Percentiles rank a stretch among this genome's conserved stretches.
Evolutionary conservation across 495 filamentous ascomycete genomes (phyloP).

Genomic region (Aspergillus nidulans): DNA sequence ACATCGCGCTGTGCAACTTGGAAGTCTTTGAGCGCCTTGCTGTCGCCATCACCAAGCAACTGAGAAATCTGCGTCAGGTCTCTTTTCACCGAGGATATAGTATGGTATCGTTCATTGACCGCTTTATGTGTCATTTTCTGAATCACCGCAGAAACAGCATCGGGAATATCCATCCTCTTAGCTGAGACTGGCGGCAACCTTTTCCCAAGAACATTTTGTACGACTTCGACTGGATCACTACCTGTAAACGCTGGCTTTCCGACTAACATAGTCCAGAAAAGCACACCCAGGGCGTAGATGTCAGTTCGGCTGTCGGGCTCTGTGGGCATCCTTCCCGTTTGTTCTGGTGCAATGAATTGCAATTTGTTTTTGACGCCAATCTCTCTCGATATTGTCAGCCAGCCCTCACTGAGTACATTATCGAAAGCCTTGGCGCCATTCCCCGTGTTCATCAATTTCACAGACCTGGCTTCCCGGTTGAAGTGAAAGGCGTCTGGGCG

Average conservation of each 20-base stretch:
- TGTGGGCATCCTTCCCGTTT: conserved; percentile 84
- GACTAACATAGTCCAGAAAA: conserved; percentile 82
- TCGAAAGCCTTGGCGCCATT: conserved; percentile 82
- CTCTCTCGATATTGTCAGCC: conserved; percentile 74
- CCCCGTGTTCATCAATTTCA: conserved; percentile 79
- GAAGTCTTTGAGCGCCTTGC: conserved; percentile 61
- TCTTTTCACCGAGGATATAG: conserved; percentile 71
- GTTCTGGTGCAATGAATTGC: conserved; percentile 83
- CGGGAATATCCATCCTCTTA: conserved; percentile 73
- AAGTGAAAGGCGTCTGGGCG: conserved; percentile 86
- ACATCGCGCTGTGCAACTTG: conserved; percentile 70
- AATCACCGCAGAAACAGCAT: conserved; percentile 72
- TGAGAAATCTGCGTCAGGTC: conserved; percentile 67
- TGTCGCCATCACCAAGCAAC: conserved; percentile 71
- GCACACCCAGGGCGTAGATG: conserved; percentile 80
- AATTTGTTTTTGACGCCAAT: conserved; percentile 79
- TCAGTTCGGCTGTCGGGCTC: conserved; percentile 87
- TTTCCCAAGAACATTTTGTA: conserved; percentile 76
- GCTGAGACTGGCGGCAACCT: conserved; percentile 69
- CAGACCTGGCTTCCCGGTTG: conserved; percentile 57
- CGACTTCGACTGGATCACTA: conserved; percentile 73
- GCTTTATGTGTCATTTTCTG: conserved; percentile 87
- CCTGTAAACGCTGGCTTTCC: conserved; percentile 75
- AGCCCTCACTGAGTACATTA: conserved; percentile 78
- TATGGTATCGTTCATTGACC: conserved; percentile 79